Evolutionary conservation across 2,329 filamentous ascomycete species (phyloP).

Genomic region (Claviceps lovelessii): DNA sequence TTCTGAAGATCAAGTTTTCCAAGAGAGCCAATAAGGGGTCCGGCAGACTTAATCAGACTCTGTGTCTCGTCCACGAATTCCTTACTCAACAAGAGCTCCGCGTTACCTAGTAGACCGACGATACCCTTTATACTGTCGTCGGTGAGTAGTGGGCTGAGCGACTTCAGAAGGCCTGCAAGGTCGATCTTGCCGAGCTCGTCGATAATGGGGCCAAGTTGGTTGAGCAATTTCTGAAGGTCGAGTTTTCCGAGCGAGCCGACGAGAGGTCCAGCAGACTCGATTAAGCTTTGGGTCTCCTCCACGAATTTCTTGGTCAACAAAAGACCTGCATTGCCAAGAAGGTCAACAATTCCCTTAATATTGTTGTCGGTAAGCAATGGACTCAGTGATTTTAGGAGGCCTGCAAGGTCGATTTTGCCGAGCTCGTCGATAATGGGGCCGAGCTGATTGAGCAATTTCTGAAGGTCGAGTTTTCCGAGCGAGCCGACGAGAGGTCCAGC

Average conservation of each 20-base stretch:
- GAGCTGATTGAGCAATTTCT: slow-evolving; percentile 17
- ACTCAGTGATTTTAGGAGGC: slow-evolving; percentile 14
- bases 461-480: slow-evolving; percentile 20
- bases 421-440: slow-evolving; percentile 17
- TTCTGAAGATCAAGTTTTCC: slow-evolving; percentile 7
- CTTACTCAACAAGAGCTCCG: slow-evolving; percentile 16
- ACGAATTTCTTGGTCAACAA: slow-evolving; percentile 19
- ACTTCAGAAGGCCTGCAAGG: slow-evolving; percentile 15
- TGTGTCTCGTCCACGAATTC: slow-evolving; percentile 19
- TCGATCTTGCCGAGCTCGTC: slow-evolving; percentile 17
- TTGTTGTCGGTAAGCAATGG: slow-evolving; percentile 20
- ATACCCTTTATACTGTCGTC: slow-evolving; percentile 18
- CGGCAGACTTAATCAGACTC: slow-evolving; percentile 18
- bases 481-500: slow-evolving; percentile 18
- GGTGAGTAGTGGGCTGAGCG: slow-evolving; percentile 17
- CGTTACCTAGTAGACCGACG: slow-evolving; percentile 20
- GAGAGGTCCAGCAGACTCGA: slow-evolving; percentile 17
- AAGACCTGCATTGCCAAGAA: slow-evolving; percentile 19
- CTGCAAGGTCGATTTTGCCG: slow-evolving; percentile 18
- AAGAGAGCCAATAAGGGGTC: slow-evolving; percentile 13
- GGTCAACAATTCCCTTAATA: slow-evolving; percentile 18
- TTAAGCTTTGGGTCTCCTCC: slow-evolving; percentile 16
- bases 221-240: slow-evolving; percentile 17
- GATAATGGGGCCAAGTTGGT: slow-evolving; percentile 20
- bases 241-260: slow-evolving; percentile 20